These are phyloP conservation scores for Xerocomellus amylosporus DNA, from an alignment of 768 basidiomycete species.

Conservation along the genomic window DNA sequence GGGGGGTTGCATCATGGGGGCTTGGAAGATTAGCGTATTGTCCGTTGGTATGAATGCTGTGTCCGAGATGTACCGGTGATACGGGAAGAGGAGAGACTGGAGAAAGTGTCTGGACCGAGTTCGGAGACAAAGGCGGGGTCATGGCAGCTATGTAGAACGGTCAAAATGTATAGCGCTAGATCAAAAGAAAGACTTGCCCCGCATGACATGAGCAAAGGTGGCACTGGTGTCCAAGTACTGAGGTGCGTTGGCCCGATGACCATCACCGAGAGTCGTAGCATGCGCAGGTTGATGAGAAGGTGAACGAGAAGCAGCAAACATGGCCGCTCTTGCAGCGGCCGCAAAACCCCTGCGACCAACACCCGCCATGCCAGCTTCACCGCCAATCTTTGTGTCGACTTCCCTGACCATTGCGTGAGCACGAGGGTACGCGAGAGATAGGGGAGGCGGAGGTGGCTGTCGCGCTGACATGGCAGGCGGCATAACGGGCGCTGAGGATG, in stretches of 20 bases:
- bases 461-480: constrained; percentile 12
- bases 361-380: constrained; percentile 86
- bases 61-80: constrained; percentile 25
- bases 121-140: constrained; percentile 35
- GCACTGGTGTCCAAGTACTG: constrained; percentile 48
- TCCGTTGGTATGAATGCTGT: constrained; percentile 13
- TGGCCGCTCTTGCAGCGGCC: constrained; percentile 66
- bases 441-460: constrained; percentile 18
- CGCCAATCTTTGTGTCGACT: constrained; percentile 70
- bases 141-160: constrained; percentile 21
- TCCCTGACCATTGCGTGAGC: constrained; percentile 27
- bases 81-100: constrained; percentile 32
- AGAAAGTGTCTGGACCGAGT: constrained; percentile 32
- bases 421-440: constrained; percentile 8
- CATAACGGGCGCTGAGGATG: constrained; percentile 4
- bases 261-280: constrained; percentile 3
- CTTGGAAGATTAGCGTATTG: constrained; percentile 19
- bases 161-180: constrained; percentile 4
- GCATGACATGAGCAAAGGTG: constrained; percentile 28
- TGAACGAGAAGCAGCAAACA: constrained; percentile 35
- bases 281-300: constrained; percentile 7
- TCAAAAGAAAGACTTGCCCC: constrained; percentile 24
- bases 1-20: constrained; percentile 15
- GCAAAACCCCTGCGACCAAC: constrained; percentile 82
- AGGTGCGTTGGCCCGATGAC: constrained; percentile 37